Base-by-base conservation (phyloP, 805 yeast genomes). In the Yarrowia divulgata region DNA sequence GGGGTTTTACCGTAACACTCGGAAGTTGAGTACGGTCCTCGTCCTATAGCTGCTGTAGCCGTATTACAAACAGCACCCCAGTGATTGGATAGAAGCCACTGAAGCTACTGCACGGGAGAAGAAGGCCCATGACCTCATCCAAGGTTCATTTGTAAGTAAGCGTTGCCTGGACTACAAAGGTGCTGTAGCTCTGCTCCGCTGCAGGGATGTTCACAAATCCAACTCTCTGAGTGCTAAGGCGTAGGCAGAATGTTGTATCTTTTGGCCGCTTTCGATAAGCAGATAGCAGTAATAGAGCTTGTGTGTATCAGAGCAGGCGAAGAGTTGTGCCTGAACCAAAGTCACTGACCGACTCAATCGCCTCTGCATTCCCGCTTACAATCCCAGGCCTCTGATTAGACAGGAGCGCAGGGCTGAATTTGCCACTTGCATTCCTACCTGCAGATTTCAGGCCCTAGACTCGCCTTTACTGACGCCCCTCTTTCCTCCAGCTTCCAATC, bases 181-280 rank as follows among this genome's bases (percentile, higher is more conserved):
- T n/a, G n/a, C 4, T 23, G 29, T 23, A 23, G 4, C 29, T 23
- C 29, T 4, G 29, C 48, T 19, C 48, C 12, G 13, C 50, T 46
- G 52, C 52, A 48, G 52, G 52, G 35, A 48, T 48, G 52, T 48
- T 48, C 35, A 23, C 52, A 48, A 29, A 48, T 48, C 18, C 50
- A 23, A 46, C 50, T 10, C 19, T 19, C 32, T 0, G 32, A 9
- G 46, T 12, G 23, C 48, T 18, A 46, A 46, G n/a, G 35, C 37
- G 54, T 48, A 29, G 19, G 54, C 29, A 29, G 37, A 48, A 45
- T 12, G 18, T 23, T 14, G 46, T 9, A 48, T 48, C 35, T 29
- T 49, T 49, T 48, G 18, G 52, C 52, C 52, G 52, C 35, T 48
- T 48, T 29, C 54, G 54, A 48, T 48, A 29, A 48, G 35, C 18